Conservation (phyloP, 305 asterid species). For the Coffea humblotiana region DNA sequence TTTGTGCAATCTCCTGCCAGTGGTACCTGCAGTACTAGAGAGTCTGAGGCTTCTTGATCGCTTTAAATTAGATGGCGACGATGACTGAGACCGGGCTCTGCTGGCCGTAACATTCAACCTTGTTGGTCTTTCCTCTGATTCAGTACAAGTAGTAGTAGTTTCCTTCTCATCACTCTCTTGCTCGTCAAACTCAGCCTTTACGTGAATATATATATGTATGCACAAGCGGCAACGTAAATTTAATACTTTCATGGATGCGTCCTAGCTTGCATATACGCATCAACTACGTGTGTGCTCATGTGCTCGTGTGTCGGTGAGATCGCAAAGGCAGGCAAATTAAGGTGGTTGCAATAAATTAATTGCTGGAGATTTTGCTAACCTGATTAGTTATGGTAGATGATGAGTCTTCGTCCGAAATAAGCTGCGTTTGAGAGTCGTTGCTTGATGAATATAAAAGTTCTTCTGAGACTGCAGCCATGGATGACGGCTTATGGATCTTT, state of each 20-base stretch:
- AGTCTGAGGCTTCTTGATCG: conserved; percentile 18
- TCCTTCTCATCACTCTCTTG: conserved; percentile 4
- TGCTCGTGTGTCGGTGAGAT: background rate
- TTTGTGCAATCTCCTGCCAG: conserved; percentile 26
- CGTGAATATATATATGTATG: background rate
- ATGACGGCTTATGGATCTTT: conserved; percentile 1
- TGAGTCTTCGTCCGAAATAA: conserved; percentile 23
- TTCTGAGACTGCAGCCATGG: background rate
- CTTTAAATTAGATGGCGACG: conserved; percentile 30
- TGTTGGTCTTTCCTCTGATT: conserved; percentile 23
- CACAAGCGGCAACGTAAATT: conserved; percentile 17
- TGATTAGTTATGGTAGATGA: conserved; percentile 11
- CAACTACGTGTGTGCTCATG: background rate
- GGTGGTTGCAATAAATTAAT: background rate
- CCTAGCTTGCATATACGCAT: background rate
- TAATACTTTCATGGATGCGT: background rate
- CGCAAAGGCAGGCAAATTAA: background rate
- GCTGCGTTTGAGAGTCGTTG: conserved; percentile 19
- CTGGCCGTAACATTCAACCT: conserved; percentile 15
- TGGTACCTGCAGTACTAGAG: background rate
- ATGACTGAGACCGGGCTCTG: conserved; percentile 32
- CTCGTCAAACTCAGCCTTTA: conserved; percentile 7
- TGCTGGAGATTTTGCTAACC: conserved; percentile 26
- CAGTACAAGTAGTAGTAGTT: background rate
- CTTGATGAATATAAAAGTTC: conserved; percentile 18